Base-by-base conservation (phyloP, 192 early-diverging fungal genomes). In the Diversispora eburnea region DNA sequence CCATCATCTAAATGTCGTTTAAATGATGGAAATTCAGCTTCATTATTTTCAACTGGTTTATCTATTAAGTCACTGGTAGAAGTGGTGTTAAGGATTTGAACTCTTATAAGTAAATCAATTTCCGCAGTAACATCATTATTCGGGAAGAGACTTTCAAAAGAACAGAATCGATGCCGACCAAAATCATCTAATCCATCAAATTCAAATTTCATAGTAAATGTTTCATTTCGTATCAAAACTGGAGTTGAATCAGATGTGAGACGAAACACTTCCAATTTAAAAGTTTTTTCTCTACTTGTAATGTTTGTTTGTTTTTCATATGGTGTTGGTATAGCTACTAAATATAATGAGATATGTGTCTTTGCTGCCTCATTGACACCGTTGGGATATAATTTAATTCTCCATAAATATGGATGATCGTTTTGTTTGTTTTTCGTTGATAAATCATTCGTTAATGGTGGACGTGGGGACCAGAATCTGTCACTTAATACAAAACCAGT, bases 151-250 rank as follows among this genome's bases (percentile, higher is more conserved):
- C 48, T 72, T 55, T 72, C 70, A 46, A 72, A 72, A 15, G 70
- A 72, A 56, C 70, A 72, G 43, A 72, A 72, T 15, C 70, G 70
- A 49, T 72, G 70, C 6, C 70, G 70, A 49, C 70, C 70, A 56
- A 72, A 72, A 49, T 72, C 70, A 72, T 72, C 70, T 48, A 72
- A 56, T 25, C 70, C 70, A 15, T 72, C 70, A 60, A 72, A 72
- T 49, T 72, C 70, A 41, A 72, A 72, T 72, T 72, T 72, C 70
- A 72, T 72, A 13, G 70, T 72, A 33, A 72, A 72, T 25, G 70
- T 72, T 17, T 72, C 70, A 59, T 72, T 47, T 22, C 70, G 70
- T 61, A 72, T 72, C 4, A 72, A 41, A 22, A 20, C 12, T n/a
- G 70, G 58, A 39, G 58, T 61, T 48, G 56, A 51, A 72, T 72